These are phyloP conservation scores for Trifolium subterraneum DNA, from an alignment of 306 rosid species.

Conservation along the genomic window DNA sequence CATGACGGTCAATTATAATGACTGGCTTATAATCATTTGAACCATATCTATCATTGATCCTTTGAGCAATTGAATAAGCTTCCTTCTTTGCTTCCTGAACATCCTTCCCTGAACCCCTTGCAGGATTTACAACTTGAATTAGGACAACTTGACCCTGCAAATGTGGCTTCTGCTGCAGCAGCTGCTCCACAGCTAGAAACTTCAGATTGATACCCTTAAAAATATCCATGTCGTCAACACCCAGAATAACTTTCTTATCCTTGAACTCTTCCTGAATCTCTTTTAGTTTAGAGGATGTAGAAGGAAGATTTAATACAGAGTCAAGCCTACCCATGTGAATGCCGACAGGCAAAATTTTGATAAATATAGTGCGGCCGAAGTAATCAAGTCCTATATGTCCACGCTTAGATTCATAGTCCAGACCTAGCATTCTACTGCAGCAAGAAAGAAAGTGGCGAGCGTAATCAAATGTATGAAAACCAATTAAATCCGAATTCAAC, in stretches of 20 bases:
- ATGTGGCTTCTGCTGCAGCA: constrained; percentile 69
- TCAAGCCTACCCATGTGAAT: constrained; percentile 89
- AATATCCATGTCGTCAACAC: constrained; percentile 89
- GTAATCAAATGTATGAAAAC: constrained; percentile 90
- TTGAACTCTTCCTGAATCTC: constrained; percentile 72
- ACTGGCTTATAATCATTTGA: constrained; percentile 68
- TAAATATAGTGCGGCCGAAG: constrained; percentile 81
- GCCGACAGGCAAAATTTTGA: constrained; percentile 88
- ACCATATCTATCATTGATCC: constrained; percentile 68
- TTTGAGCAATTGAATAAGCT: constrained; percentile 61
- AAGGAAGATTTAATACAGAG: constrained; percentile 65
- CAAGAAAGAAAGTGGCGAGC: constrained; percentile 94
- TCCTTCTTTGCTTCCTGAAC: constrained; percentile 78
- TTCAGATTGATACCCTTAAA: constrained; percentile 87
- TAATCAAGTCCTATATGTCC: constrained; percentile 91
- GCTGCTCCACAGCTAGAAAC: constrained; percentile 77
- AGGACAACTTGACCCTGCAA: constrained; percentile 65
- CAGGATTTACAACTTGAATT: constrained; percentile 89
- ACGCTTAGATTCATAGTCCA: constrained; percentile 88
- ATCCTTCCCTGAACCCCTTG: constrained; percentile 84
- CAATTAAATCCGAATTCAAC: constrained; percentile 80
- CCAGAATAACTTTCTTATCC: constrained; percentile 64
- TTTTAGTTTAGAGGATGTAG: constrained; percentile 65
- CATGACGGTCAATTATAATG: constrained; percentile 71
- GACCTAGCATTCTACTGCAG: constrained; percentile 94